These are phyloP conservation scores for Xanthoceras sorbifolium DNA, from an alignment of 345 rosid species.

Conservation along the genomic window DNA sequence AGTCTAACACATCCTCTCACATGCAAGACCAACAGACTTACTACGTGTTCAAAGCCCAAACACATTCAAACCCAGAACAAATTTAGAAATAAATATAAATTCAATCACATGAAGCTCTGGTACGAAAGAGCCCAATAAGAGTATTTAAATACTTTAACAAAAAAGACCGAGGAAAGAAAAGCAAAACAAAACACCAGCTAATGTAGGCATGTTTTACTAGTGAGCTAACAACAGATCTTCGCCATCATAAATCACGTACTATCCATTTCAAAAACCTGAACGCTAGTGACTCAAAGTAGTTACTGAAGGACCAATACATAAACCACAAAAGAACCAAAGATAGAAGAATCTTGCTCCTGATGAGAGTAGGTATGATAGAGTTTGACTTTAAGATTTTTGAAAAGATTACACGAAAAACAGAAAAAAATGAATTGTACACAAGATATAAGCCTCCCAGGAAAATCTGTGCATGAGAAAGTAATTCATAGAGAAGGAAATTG, in stretches of 20 bases:
- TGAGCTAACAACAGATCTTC: conserved; percentile 8
- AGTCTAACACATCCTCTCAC: too few relatives aligned
- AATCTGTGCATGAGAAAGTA: background rate
- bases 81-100: too few relatives aligned
- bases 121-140: too few relatives aligned
- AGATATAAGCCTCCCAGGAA: conserved; percentile 1
- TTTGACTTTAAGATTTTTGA: background rate
- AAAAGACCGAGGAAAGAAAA: background rate
- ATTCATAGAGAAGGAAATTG: background rate
- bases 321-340: background rate
- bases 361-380: background rate
- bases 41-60: too few relatives aligned
- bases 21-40: too few relatives aligned
- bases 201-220: background rate
- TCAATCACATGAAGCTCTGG: too few relatives aligned
- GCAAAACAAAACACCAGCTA: background rate
- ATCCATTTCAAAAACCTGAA: background rate
- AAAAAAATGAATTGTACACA: background rate
- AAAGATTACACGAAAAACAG: background rate
- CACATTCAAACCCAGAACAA: too few relatives aligned
- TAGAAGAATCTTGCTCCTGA: background rate
- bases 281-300: background rate
- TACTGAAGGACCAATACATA: background rate
- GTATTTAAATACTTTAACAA: too few relatives aligned
- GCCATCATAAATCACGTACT: background rate